A percentile compares a stretch with the other conserved stretches of the same genome.
These are phyloP conservation scores for Syzygium aromaticum DNA, from an alignment of 345 rosid genomes.

Conservation along the genomic window DNA sequence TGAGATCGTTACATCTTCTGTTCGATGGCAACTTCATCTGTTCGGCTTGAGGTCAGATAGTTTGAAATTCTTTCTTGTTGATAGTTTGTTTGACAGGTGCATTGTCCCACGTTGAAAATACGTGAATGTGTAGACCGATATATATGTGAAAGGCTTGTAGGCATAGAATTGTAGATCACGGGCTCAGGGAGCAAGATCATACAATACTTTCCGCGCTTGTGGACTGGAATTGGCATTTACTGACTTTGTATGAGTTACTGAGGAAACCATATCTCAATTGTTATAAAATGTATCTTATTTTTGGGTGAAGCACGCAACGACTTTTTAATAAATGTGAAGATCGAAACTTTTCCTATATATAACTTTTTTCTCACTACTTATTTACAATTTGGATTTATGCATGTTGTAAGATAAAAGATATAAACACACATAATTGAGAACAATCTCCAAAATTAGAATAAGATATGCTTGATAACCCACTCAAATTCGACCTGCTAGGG, in stretches of 20 bases:
- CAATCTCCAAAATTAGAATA: neutral
- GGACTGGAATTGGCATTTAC: too few relatives aligned
- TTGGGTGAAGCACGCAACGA: too few relatives aligned
- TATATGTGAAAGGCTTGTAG: too few relatives aligned
- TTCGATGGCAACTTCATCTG: neutral
- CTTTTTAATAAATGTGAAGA: neutral
- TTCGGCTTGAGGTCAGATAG: neutral
- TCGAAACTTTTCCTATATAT: neutral
- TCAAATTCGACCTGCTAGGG: neutral
- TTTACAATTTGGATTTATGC: neutral
- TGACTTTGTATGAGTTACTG: too few relatives aligned
- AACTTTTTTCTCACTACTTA: neutral
- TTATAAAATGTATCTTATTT: too few relatives aligned
- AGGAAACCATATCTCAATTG: too few relatives aligned
- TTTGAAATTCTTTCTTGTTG: neutral
- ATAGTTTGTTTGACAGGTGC: too few relatives aligned
- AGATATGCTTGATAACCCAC: neutral
- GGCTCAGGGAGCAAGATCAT: too few relatives aligned
- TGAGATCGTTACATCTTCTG: neutral
- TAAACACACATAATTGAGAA: neutral
- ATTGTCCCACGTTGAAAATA: too few relatives aligned
- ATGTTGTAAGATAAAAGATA: neutral
- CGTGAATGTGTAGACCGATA: too few relatives aligned
- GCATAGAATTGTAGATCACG: too few relatives aligned
- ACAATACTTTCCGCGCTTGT: too few relatives aligned